These are phyloP conservation scores for Ceratocystis lukuohia DNA, from an alignment of 2,329 filamentous ascomycete genomes.

Conservation along the genomic window DNA sequence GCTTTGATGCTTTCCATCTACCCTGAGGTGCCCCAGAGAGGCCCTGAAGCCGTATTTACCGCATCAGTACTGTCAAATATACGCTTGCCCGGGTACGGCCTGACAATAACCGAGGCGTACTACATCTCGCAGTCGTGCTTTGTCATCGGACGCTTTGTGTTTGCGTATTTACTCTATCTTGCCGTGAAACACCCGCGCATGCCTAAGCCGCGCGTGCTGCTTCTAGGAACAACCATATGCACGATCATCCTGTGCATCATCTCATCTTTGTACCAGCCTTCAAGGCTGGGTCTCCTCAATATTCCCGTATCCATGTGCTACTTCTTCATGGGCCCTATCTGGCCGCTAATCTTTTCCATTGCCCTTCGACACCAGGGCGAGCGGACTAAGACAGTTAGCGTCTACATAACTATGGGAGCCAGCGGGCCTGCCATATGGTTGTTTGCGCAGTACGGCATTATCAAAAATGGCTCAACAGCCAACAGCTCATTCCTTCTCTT, in stretches of 20 bases:
- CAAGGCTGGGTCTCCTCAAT: constrained; percentile 37
- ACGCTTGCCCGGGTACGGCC: constrained; percentile 32
- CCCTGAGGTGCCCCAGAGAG: constrained; percentile 28
- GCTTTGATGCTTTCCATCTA: constrained; percentile 32
- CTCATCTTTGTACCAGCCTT: constrained; percentile 33
- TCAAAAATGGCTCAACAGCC: constrained; percentile 45
- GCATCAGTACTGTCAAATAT: neutral
- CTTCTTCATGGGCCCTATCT: constrained; percentile 72
- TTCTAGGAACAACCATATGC: constrained; percentile 38
- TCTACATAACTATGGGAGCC: constrained; percentile 63
- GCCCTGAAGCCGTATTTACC: constrained; percentile 24
- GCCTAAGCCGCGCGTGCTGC: constrained; percentile 55
- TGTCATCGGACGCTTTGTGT: constrained; percentile 57
- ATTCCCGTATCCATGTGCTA: constrained; percentile 58
- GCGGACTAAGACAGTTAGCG: constrained; percentile 66
- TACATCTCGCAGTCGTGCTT: constrained; percentile 62
- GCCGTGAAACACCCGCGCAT: constrained; percentile 35
- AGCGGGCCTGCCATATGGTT: constrained; percentile 62
- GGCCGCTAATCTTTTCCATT: constrained; percentile 68
- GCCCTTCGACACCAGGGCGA: constrained; percentile 66
- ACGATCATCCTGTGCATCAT: constrained; percentile 39
- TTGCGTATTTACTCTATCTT: constrained; percentile 49
- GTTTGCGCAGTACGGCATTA: constrained; percentile 57
- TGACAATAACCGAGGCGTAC: constrained; percentile 51
- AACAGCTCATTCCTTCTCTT: constrained; percentile 53